Percentiles rank a stretch among this genome's conserved stretches.
These are phyloP conservation scores for Hemerocallis citrina DNA, from an alignment of 106 monocot genomes.

Conservation along the genomic window DNA sequence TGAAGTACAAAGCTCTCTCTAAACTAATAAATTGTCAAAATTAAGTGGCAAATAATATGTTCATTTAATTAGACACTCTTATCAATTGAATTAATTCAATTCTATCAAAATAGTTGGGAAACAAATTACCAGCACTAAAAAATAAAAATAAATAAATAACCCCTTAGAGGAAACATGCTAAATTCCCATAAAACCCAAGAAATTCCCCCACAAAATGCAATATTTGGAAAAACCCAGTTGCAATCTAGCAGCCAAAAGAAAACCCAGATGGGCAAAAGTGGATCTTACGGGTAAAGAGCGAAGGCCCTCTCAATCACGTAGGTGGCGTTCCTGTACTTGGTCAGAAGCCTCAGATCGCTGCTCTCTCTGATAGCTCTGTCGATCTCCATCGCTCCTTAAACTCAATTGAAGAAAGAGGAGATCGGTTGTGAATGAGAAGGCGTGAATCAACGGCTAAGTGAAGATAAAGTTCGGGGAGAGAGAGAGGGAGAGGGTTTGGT, in stretches of 20 bases:
- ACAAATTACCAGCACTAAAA: no score
- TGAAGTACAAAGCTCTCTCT: no score
- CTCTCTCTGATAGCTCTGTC: conserved; percentile 61
- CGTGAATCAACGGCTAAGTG: not conserved
- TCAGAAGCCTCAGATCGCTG: conserved; percentile 79
- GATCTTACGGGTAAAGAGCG: conserved; percentile 73
- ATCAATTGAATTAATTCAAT: no score
- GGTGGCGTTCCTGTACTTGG: conserved; percentile 81
- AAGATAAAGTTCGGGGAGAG: not conserved
- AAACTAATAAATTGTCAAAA: no score
- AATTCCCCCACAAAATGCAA: not conserved
- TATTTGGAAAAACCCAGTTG: not conserved
- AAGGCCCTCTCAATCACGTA: conserved; percentile 93
- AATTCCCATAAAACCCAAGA: not conserved
- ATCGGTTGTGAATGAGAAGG: not conserved
- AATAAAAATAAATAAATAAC: no score
- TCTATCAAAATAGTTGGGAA: no score
- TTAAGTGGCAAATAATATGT: no score
- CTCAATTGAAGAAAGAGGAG: no score
- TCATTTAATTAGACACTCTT: no score
- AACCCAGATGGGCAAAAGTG: not conserved
- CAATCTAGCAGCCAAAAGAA: not conserved
- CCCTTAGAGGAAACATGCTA: no score
- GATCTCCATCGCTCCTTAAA: conserved; percentile 73
- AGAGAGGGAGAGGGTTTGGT: not conserved